These are phyloP conservation scores for Ophiocordyceps camponoti-leonardi DNA, from an alignment of 2,329 filamentous ascomycete species.

Conservation along the genomic window DNA sequence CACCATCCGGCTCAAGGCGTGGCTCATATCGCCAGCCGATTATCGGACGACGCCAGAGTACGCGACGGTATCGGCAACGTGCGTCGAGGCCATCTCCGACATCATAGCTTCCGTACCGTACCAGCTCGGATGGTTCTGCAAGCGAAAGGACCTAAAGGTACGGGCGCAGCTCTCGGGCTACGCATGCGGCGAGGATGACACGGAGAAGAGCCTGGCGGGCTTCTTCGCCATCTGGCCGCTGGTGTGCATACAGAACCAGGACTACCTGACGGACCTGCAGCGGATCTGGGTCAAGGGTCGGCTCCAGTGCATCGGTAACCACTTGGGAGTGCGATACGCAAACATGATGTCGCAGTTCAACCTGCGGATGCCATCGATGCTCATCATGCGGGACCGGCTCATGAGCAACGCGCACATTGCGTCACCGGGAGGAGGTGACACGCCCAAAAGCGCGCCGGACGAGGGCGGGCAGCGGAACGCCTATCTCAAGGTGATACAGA, in stretches of 20 bases:
- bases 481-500: slow-evolving; percentile 2
- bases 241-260: slow-evolving; percentile 32
- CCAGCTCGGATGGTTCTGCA: slow-evolving; percentile 38
- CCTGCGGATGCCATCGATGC: slow-evolving; percentile 42
- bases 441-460: background rate
- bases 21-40: slow-evolving; percentile 40
- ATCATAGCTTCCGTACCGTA: slow-evolving; percentile 42
- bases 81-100: slow-evolving; percentile 34
- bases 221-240: slow-evolving; percentile 43
- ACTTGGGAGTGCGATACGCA: slow-evolving; percentile 39
- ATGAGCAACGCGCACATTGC: slow-evolving; percentile 1
- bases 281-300: slow-evolving; percentile 35
- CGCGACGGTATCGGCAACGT: slow-evolving; percentile 30
- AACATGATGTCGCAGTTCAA: slow-evolving; percentile 37
- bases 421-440: background rate
- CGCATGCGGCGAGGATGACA: slow-evolving; percentile 29
- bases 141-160: slow-evolving; percentile 20
- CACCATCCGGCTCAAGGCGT: slow-evolving; percentile 39
- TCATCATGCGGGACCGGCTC: slow-evolving; percentile 30
- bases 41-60: slow-evolving; percentile 46
- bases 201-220: slow-evolving; percentile 34
- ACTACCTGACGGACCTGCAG: slow-evolving; percentile 41
- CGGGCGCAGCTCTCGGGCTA: slow-evolving; percentile 24
- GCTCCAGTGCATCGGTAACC: slow-evolving; percentile 33
- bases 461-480: slow-evolving; percentile 1